Conservation (phyloP, 164 flowering plant species). For the Dillenia suffruticosa region DNA sequence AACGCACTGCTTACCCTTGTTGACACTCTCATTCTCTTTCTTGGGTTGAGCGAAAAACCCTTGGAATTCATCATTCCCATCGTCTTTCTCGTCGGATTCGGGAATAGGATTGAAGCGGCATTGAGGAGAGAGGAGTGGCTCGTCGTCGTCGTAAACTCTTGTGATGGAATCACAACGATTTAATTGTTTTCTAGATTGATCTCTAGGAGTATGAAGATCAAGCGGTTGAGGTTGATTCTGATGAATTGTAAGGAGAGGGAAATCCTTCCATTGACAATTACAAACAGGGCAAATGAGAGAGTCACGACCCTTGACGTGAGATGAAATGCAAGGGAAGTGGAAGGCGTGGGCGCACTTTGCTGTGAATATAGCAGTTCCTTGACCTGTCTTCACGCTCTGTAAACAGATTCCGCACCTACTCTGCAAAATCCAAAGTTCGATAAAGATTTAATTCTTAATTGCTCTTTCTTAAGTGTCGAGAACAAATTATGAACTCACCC, state of each 20-base stretch:
- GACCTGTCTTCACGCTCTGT: constrained; percentile 83
- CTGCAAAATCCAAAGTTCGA: constrained; percentile 32
- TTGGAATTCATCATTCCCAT: constrained; percentile 42
- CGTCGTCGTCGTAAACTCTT: constrained; percentile 69
- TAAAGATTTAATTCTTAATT: not conserved
- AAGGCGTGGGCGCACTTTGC: constrained; percentile 88
- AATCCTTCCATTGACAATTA: constrained; percentile 63
- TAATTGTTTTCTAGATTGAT: too few species aligned
- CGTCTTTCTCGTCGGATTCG: constrained; percentile 26
- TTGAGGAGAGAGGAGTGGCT: constrained; percentile 60
- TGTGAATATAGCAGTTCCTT: constrained; percentile 87
- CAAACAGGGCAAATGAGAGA: constrained; percentile 80
- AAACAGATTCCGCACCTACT: constrained; percentile 81
- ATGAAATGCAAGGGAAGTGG: constrained; percentile 88
- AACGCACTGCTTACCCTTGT: constrained; percentile 21
- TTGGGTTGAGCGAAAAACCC: constrained; percentile 64
- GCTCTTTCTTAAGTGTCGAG: constrained; percentile 3
- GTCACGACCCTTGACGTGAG: constrained; percentile 53
- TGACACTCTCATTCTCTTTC: constrained; percentile 1
- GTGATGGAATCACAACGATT: not conserved
- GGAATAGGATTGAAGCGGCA: constrained; percentile 53
- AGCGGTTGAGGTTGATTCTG: not conserved
- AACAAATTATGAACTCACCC: not conserved
- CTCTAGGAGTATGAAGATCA: too few species aligned
- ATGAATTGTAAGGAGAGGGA: constrained; percentile 69